phyloP scores from a whole-genome alignment of 257 asterid genomes.

The Solanum corneliomulleri region DNA sequence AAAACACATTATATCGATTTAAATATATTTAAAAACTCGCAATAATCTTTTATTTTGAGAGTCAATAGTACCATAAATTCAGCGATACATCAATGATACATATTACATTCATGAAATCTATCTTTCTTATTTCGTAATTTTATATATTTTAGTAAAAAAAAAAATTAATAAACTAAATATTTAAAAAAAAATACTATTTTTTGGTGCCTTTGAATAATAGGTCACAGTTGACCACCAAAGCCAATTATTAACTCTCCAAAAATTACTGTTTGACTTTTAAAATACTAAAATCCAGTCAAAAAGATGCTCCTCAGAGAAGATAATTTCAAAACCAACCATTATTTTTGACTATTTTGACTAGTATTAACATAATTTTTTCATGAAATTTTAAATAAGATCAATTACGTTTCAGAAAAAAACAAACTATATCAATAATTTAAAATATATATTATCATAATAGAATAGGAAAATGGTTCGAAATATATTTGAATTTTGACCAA shows the following conservation, averaged over 20 bases:
- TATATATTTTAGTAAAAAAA: not conserved
- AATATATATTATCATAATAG: not conserved
- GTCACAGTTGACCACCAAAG: not conserved
- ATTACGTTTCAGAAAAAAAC: too few species aligned
- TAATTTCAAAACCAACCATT: not conserved
- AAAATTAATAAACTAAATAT: not conserved
- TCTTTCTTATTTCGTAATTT: not conserved
- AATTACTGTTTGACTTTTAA: not conserved
- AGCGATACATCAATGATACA: not conserved
- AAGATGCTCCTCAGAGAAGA: not conserved
- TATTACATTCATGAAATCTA: not conserved
- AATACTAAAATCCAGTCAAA: not conserved
- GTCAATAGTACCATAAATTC: not conserved
- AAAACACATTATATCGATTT: too few species aligned
- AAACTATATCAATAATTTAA: too few species aligned
- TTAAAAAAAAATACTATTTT: too few species aligned
- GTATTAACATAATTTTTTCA: too few species aligned
- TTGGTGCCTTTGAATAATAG: not conserved
- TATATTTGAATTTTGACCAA: too few species aligned
- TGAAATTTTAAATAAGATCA: too few species aligned
- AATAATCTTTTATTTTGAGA: not conserved
- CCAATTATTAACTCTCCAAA: not conserved
- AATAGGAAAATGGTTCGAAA: not conserved
- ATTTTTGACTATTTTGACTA: not conserved
- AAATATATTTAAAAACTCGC: not conserved